A percentile compares a stretch with the other conserved stretches of the same genome.
phyloP scores from a whole-genome alignment of 2,329 filamentous ascomycete genomes.

The Dactylellina haptotyla region DNA sequence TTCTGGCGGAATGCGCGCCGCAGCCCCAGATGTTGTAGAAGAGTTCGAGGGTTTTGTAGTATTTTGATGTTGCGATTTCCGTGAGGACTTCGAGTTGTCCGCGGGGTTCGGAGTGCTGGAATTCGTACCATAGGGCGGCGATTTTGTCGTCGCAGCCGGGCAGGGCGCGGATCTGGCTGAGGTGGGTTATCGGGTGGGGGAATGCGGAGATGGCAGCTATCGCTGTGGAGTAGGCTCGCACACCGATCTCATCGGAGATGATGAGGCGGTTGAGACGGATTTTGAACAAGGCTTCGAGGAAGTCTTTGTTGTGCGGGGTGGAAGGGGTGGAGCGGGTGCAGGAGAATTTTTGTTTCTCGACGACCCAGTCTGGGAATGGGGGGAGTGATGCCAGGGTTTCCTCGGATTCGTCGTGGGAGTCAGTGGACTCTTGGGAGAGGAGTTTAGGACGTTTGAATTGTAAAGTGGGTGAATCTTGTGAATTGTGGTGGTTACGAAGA shows the following conservation, averaged over 20 bases:
- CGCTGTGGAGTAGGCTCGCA: conserved; percentile 85
- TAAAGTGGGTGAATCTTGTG: conserved; percentile 54
- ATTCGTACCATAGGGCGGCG: conserved; percentile 80
- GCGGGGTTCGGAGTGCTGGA: conserved; percentile 65
- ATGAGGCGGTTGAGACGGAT: conserved; percentile 78
- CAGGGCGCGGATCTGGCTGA: conserved; percentile 66
- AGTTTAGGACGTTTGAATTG: conserved; percentile 61
- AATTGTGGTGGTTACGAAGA: conserved; percentile 57
- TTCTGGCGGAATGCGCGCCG: conserved; percentile 78
- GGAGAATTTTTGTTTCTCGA: conserved; percentile 68
- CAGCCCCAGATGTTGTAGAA: conserved; percentile 96
- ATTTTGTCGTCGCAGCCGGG: conserved; percentile 86
- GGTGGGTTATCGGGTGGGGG: conserved; percentile 68
- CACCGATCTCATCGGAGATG: conserved; percentile 78
- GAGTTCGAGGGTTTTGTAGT: conserved; percentile 71
- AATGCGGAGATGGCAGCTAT: conserved; percentile 88
- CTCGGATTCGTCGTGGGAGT: conserved; percentile 74
- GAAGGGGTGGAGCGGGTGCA: conserved; percentile 81
- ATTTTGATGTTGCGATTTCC: conserved; percentile 72
- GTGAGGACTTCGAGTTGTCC: conserved; percentile 70
- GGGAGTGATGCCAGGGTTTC: conserved; percentile 73
- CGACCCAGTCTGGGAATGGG: conserved; percentile 69
- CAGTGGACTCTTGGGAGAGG: conserved; percentile 76
- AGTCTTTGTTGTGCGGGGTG: conserved; percentile 71
- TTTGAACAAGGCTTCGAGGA: conserved; percentile 77